A percentile compares a stretch with the other conserved stretches of the same genome.
Evolutionary conservation across 495 filamentous ascomycete species (phyloP).

Genomic region (Aspergillus conjunctus): DNA sequence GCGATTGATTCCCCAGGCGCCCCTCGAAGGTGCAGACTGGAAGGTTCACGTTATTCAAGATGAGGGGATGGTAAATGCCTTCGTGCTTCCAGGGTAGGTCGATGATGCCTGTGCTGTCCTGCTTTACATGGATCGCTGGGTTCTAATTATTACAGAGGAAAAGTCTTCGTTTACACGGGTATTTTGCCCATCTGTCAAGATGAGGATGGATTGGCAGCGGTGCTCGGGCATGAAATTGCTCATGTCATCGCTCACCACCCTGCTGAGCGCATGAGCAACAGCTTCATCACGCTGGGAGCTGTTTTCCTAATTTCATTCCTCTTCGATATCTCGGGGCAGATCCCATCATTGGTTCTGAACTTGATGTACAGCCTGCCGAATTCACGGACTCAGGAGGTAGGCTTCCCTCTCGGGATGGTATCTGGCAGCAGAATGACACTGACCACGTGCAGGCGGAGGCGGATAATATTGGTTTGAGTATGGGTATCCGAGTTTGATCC

Average conservation of each 20-base stretch:
- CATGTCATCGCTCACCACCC: conserved; percentile 83
- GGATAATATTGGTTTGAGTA: conserved; percentile 83
- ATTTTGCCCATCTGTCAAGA: conserved; percentile 71
- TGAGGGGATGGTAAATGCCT: conserved; percentile 68
- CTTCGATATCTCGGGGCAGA: conserved; percentile 53
- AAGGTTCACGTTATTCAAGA: conserved; percentile 84
- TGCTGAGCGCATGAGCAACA: conserved; percentile 71
- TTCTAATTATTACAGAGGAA: conserved; percentile 55
- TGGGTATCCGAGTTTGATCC: conserved; percentile 34
- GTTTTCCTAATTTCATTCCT: conserved; percentile 53
- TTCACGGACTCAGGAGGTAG: conserved; percentile 66
- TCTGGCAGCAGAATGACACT: not conserved
- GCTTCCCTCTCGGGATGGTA: not conserved
- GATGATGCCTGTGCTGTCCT: not conserved
- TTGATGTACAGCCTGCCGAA: conserved; percentile 69
- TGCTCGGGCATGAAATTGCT: conserved; percentile 93
- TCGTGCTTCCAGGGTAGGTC: conserved; percentile 76
- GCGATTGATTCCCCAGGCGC: conserved; percentile 68
- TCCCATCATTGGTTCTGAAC: conserved; percentile 52
- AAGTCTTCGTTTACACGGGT: conserved; percentile 90
- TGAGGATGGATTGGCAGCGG: conserved; percentile 78
- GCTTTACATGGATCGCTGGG: not conserved
- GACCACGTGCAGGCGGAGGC: conserved; percentile 56
- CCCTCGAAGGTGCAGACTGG: conserved; percentile 68
- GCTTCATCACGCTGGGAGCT: conserved; percentile 56